Conservation (phyloP, 306 rosid genomes). For the Castanea crenata region DNA sequence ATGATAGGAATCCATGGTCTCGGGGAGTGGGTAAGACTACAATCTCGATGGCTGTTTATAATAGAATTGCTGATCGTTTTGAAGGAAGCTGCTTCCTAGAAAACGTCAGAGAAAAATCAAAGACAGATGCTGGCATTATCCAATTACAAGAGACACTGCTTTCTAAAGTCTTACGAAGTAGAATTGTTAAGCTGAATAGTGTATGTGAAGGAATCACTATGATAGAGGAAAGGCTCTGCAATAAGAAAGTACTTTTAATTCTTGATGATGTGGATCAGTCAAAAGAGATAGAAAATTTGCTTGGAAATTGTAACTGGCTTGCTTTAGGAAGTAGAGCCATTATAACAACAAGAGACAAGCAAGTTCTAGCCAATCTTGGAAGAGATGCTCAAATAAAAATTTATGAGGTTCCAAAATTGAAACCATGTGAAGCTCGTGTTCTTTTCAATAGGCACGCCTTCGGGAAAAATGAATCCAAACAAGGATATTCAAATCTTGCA, state of each 20-base stretch:
- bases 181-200: background rate
- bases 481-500: background rate
- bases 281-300: background rate
- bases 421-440: background rate
- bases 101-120: background rate
- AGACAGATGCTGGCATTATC: background rate
- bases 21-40: slow-evolving; percentile 22
- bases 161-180: slow-evolving; percentile 1
- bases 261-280: slow-evolving; percentile 20
- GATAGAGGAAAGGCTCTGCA: background rate
- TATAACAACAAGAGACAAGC: slow-evolving; percentile 4
- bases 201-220: background rate
- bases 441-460: too few relatives aligned
- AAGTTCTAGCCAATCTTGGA: background rate
- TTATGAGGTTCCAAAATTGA: background rate
- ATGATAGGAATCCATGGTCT: slow-evolving; percentile 17
- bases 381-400: background rate
- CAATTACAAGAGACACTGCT: slow-evolving; percentile 19
- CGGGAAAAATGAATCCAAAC: background rate
- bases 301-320: slow-evolving; percentile 5
- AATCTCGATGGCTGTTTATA: slow-evolving; percentile 4
- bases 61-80: background rate
- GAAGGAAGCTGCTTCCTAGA: slow-evolving; percentile 7
- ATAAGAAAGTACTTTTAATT: slow-evolving; percentile 18
- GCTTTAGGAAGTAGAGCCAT: slow-evolving; percentile 20